Evolutionary conservation across 306 rosid species (phyloP).

Genomic region (Cicer arietinum): DNA sequence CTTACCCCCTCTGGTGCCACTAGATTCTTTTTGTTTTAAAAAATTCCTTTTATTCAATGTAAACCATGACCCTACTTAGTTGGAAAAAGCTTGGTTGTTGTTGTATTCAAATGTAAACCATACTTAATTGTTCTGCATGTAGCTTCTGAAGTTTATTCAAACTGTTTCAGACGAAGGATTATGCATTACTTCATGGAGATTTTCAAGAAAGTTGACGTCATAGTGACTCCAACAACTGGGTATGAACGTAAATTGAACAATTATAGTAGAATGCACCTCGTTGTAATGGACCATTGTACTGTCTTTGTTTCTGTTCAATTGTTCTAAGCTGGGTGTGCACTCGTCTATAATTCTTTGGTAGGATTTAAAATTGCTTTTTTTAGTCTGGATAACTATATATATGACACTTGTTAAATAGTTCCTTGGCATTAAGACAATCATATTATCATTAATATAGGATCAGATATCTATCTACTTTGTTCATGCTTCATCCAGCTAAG

Average conservation of each 20-base stretch:
- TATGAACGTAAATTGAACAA: conserved; percentile 48
- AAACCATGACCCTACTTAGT: background rate
- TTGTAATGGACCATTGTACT: conserved; percentile 16
- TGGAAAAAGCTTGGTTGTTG: no score
- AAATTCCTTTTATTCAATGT: conserved; percentile 21
- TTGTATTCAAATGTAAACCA: background rate
- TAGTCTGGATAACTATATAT: background rate
- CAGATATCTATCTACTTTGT: background rate
- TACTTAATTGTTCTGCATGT: background rate
- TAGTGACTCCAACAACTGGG: conserved; percentile 99
- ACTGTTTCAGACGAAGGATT: conserved; percentile 77
- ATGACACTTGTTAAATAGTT: conserved; percentile 11
- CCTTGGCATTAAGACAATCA: conserved; percentile 30
- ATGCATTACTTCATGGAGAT: conserved; percentile 92
- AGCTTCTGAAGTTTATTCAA: conserved; percentile 21
- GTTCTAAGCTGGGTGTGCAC: conserved; percentile 27
- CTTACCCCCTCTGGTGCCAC: no score
- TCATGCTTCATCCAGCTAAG: conserved; percentile 1
- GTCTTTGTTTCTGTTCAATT: conserved; percentile 25
- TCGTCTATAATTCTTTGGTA: conserved; percentile 31
- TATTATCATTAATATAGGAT: conserved; percentile 1
- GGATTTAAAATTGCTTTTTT: conserved; percentile 25
- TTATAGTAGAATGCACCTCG: conserved; percentile 30
- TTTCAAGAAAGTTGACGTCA: conserved; percentile 87
- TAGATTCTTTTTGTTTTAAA: no score